These are phyloP conservation scores for Wickerhamomyces canadensis DNA, from an alignment of 805 yeast species.

Conservation along the genomic window DNA sequence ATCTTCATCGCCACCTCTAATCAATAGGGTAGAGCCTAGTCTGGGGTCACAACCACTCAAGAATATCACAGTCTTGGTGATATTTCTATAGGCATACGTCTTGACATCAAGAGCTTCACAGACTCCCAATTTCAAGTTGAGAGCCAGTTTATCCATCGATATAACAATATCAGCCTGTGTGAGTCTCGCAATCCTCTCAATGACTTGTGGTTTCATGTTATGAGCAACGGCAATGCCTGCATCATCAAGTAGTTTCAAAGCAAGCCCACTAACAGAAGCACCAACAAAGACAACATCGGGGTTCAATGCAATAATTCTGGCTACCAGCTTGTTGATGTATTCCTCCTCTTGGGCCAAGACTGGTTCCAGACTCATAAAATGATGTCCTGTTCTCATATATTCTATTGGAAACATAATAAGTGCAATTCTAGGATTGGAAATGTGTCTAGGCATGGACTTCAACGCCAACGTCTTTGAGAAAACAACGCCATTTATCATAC, in stretches of 20 bases:
- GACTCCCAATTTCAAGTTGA: slow-evolving; percentile 64
- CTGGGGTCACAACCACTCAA: slow-evolving; percentile 70
- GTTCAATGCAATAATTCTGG: slow-evolving; percentile 64
- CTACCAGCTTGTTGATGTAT: slow-evolving; percentile 74
- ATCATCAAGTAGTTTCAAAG: slow-evolving; percentile 62
- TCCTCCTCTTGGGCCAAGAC: slow-evolving; percentile 85
- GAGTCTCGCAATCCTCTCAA: slow-evolving; percentile 70
- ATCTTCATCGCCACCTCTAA: slow-evolving; percentile 74
- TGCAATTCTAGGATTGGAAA: slow-evolving; percentile 69
- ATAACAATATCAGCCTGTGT: slow-evolving; percentile 82
- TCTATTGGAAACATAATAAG: slow-evolving; percentile 87
- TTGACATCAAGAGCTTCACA: slow-evolving; percentile 71
- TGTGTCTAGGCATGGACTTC: slow-evolving; percentile 63
- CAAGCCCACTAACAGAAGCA: slow-evolving; percentile 77
- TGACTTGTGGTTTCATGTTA: slow-evolving; percentile 74
- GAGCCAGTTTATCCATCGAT: slow-evolving; percentile 79
- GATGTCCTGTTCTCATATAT: slow-evolving; percentile 70
- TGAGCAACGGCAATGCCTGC: slow-evolving; percentile 79
- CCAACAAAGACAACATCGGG: slow-evolving; percentile 81
- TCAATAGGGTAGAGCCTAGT: slow-evolving; percentile 76
- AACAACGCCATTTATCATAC: slow-evolving; percentile 68
- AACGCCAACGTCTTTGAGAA: slow-evolving; percentile 81
- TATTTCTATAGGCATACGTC: slow-evolving; percentile 50
- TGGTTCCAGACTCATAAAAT: slow-evolving; percentile 76
- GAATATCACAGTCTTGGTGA: slow-evolving; percentile 67